Evolutionary conservation across 768 basidiomycete genomes (phyloP).

Genomic region (Kwoniella heveanensis): DNA sequence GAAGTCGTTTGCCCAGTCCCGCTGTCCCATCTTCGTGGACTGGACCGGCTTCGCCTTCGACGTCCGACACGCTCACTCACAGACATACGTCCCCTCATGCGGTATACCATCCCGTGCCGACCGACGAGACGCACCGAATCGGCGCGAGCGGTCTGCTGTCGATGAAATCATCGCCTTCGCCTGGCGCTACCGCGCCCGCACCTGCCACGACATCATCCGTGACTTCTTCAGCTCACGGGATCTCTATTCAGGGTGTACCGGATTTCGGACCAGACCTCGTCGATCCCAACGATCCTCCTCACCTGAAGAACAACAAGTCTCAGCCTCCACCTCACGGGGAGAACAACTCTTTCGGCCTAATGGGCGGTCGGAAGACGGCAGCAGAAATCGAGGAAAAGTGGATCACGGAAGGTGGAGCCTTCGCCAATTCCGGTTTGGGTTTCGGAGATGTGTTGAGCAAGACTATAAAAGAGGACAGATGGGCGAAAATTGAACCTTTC

Average conservation of each 20-base stretch:
- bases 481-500: conserved; percentile 62
- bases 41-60: conserved; percentile 2
- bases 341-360: conserved; percentile 54
- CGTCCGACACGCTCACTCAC: background rate
- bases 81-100: conserved; percentile 11
- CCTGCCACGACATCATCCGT: background rate
- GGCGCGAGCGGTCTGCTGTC: conserved; percentile 64
- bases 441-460: conserved; percentile 2
- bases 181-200: no score
- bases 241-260: conserved; percentile 32
- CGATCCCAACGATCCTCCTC: conserved; percentile 2
- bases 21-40: conserved; percentile 6
- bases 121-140: conserved; percentile 71
- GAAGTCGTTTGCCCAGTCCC: conserved; percentile 38
- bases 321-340: conserved; percentile 41
- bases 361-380: conserved; percentile 21
- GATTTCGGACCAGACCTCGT: conserved; percentile 48
- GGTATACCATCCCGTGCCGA: conserved; percentile 67
- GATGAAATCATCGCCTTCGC: conserved; percentile 13
- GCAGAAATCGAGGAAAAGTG: conserved; percentile 33
- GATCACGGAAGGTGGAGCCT: conserved; percentile 22
- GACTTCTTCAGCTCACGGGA: background rate
- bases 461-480: conserved; percentile 27
- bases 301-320: background rate
- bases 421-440: conserved; percentile 4